Evolutionary conservation across 202 grass and related monocot species (phyloP).

Genomic region (Carex sylvatica): DNA sequence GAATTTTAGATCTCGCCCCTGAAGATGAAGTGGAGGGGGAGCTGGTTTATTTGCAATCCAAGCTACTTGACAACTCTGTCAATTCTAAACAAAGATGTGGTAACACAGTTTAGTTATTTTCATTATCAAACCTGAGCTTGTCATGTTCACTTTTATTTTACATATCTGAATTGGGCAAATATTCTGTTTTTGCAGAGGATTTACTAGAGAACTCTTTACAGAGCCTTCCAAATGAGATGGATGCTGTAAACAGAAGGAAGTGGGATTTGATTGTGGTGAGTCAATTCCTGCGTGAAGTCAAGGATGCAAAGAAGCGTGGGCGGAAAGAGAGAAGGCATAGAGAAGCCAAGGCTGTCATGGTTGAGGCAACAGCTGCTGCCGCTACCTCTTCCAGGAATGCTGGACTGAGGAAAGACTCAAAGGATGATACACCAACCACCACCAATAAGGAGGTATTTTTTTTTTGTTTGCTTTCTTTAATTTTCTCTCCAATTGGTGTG

Average conservation of each 20-base stretch:
- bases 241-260: slow-evolving; percentile 66
- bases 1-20: slow-evolving; percentile 63
- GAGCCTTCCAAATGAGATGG: slow-evolving; percentile 66
- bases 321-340: slow-evolving; percentile 94
- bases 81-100: slow-evolving; percentile 69
- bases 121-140: neutral
- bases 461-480: slow-evolving; percentile 23
- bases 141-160: neutral
- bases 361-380: slow-evolving; percentile 71
- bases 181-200: slow-evolving; percentile 48
- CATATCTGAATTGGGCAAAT: slow-evolving; percentile 6
- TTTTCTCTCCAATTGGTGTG: neutral
- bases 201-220: slow-evolving; percentile 67
- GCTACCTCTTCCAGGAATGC: slow-evolving; percentile 75
- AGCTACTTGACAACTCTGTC: slow-evolving; percentile 70
- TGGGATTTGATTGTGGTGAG: slow-evolving; percentile 91
- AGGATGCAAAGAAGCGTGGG: slow-evolving; percentile 93
- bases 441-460: slow-evolving; percentile 62
- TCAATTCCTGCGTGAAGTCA: slow-evolving; percentile 90
- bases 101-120: slow-evolving; percentile 30
- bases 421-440: slow-evolving; percentile 38
- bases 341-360: slow-evolving; percentile 96
- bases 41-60: slow-evolving; percentile 82
- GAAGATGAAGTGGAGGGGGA: slow-evolving; percentile 98
- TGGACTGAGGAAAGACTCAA: slow-evolving; percentile 73